Evolutionary conservation across 2,329 filamentous ascomycete genomes (phyloP).

Genomic region (Pyricularia grisea): DNA sequence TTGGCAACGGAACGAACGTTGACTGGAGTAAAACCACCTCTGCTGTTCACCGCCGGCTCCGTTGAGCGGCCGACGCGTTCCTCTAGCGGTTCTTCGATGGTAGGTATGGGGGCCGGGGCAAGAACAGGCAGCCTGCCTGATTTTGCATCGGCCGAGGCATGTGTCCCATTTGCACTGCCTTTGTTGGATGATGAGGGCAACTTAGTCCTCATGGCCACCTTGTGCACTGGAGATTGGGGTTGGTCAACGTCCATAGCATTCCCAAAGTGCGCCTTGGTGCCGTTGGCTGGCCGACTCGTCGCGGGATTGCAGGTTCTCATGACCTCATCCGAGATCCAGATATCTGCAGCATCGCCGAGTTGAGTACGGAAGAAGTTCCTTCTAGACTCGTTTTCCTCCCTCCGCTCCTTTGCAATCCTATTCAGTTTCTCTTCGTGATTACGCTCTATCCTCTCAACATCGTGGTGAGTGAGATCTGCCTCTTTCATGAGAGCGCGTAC

Average conservation of each 20-base stretch:
- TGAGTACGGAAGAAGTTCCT: background rate
- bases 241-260: background rate
- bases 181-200: background rate
- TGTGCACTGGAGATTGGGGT: background rate
- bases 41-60: background rate
- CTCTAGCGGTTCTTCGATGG: background rate
- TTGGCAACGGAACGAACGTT: constrained; percentile 9
- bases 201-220: background rate
- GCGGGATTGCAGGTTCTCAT: background rate
- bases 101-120: background rate
- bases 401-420: constrained; percentile 8
- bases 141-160: background rate
- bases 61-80: background rate
- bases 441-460: constrained; percentile 10
- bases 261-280: background rate
- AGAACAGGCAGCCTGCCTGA: background rate
- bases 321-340: background rate
- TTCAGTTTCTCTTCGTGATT: constrained; percentile 7
- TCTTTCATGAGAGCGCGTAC: constrained; percentile 21
- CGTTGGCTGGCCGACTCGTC: background rate
- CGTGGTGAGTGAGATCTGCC: constrained; percentile 8
- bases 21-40: constrained; percentile 14
- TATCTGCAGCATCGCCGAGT: background rate
- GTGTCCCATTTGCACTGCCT: background rate
- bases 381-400: constrained; percentile 7